Conservation (phyloP, 2,329 filamentous ascomycete genomes). For the Thielaviopsis ethacetica region DNA sequence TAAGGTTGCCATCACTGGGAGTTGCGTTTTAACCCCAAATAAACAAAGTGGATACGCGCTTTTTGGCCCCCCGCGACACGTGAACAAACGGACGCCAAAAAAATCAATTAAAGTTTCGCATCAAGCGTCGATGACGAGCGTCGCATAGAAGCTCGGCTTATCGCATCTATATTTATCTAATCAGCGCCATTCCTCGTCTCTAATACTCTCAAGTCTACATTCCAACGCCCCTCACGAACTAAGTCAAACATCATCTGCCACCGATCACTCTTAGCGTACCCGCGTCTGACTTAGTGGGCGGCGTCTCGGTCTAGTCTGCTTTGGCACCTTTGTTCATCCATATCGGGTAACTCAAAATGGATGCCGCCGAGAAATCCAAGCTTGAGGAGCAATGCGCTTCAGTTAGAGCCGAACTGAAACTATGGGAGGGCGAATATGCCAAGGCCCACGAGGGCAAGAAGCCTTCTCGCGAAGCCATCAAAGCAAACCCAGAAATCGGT, state of each 20-base stretch:
- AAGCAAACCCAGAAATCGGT: slow-evolving; percentile 56
- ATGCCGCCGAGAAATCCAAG: slow-evolving; percentile 25
- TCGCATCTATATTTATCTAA: too few species aligned
- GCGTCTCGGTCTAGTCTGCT: neutral
- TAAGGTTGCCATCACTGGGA: too few species aligned
- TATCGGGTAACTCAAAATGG: slow-evolving; percentile 23
- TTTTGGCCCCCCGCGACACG: neutral
- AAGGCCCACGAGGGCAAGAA: slow-evolving; percentile 47
- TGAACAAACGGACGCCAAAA: neutral
- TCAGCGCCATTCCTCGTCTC: too few species aligned
- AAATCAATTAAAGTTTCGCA: neutral
- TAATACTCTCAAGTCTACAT: too few species aligned
- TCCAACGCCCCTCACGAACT: neutral
- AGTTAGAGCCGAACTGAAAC: slow-evolving; percentile 55
- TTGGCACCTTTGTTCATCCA: neutral
- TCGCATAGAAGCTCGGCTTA: too few species aligned
- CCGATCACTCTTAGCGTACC: neutral
- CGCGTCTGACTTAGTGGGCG: neutral
- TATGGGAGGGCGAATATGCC: slow-evolving; percentile 56
- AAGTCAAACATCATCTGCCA: too few species aligned
- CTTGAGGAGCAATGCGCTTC: slow-evolving; percentile 35
- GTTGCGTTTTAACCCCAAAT: neutral
- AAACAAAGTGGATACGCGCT: neutral
- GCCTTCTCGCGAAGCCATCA: slow-evolving; percentile 60
- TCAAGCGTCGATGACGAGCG: neutral